phyloP scores from a whole-genome alignment of 2,329 filamentous ascomycete species.

The Talaromyces sp. region DNA sequence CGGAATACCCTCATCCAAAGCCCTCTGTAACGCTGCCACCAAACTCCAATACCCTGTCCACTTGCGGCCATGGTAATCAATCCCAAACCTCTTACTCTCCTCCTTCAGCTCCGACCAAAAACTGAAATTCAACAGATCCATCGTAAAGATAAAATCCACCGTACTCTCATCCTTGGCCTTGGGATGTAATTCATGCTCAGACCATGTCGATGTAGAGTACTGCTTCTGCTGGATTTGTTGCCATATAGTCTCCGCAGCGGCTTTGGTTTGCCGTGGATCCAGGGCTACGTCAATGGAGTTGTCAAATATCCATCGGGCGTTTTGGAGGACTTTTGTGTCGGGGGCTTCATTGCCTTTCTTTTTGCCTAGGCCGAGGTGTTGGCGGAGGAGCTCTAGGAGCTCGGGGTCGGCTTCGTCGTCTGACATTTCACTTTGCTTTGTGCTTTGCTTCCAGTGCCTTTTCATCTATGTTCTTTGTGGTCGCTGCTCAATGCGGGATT shows the following conservation, averaged over 20 bases:
- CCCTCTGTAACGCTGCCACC: slow-evolving; percentile 80
- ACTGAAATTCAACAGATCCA: slow-evolving; percentile 95
- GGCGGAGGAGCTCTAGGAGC: slow-evolving; percentile 77
- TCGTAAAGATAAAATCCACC: slow-evolving; percentile 90
- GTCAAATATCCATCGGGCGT: slow-evolving; percentile 83
- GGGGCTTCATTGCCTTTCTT: slow-evolving; percentile 54
- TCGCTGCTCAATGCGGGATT: background rate
- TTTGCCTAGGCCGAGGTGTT: slow-evolving; percentile 62
- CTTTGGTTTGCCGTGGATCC: slow-evolving; percentile 76
- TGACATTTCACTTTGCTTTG: slow-evolving; percentile 58
- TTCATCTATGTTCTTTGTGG: background rate
- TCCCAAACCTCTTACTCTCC: slow-evolving; percentile 67
- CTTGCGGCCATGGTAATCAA: slow-evolving; percentile 73
- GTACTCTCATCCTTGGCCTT: slow-evolving; percentile 74
- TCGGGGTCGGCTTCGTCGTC: slow-evolving; percentile 90
- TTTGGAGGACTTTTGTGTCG: slow-evolving; percentile 77
- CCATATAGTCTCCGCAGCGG: slow-evolving; percentile 75
- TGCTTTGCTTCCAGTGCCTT: background rate
- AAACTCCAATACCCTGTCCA: slow-evolving; percentile 98
- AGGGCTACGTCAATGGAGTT: slow-evolving; percentile 91
- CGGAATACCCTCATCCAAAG: slow-evolving; percentile 83
- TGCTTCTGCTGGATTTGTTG: slow-evolving; percentile 75
- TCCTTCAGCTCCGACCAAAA: slow-evolving; percentile 81
- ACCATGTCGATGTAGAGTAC: slow-evolving; percentile 84
- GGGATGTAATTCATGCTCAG: slow-evolving; percentile 84